Percentiles rank a stretch among this genome's conserved stretches.
phyloP scores from a whole-genome alignment of 2,329 filamentous ascomycete species.

The Colletotrichum higginsianum region DNA sequence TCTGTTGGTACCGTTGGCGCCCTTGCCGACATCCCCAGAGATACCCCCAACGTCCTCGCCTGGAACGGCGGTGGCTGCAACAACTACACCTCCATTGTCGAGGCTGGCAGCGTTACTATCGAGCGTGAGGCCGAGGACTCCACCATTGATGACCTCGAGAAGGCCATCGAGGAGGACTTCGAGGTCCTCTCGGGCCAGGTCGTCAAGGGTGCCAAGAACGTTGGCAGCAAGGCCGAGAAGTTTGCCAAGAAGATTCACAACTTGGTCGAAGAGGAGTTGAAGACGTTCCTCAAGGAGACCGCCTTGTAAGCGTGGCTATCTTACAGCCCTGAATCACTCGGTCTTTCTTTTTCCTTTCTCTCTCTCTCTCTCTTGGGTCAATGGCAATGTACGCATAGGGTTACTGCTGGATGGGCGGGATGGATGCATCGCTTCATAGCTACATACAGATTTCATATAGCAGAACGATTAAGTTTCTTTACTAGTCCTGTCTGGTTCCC shows the following conservation, averaged over 20 bases:
- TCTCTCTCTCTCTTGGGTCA: conserved; percentile 43
- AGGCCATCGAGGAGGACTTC: conserved; percentile 73
- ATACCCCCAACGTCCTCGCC: conserved; percentile 95
- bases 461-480: conserved; percentile 31
- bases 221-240: conserved; percentile 72
- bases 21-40: conserved; percentile 84
- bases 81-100: conserved; percentile 90
- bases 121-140: conserved; percentile 61
- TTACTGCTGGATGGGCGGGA: conserved; percentile 38
- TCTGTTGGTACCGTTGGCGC: conserved; percentile 83
- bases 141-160: conserved; percentile 72
- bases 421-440: conserved; percentile 41
- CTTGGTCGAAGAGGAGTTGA: conserved; percentile 73
- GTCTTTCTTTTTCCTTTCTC: conserved; percentile 42
- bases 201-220: conserved; percentile 66
- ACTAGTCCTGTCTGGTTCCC: not conserved
- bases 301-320: conserved; percentile 49
- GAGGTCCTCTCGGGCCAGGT: conserved; percentile 71
- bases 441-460: conserved; percentile 40
- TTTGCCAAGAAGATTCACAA: conserved; percentile 75
- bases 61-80: conserved; percentile 97
- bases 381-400: conserved; percentile 40
- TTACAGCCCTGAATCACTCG: conserved; percentile 14
- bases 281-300: conserved; percentile 71
- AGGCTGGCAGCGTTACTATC: conserved; percentile 79